Base-by-base conservation (phyloP, 1,139 yeast species). In the Pichia sp. region DNA sequence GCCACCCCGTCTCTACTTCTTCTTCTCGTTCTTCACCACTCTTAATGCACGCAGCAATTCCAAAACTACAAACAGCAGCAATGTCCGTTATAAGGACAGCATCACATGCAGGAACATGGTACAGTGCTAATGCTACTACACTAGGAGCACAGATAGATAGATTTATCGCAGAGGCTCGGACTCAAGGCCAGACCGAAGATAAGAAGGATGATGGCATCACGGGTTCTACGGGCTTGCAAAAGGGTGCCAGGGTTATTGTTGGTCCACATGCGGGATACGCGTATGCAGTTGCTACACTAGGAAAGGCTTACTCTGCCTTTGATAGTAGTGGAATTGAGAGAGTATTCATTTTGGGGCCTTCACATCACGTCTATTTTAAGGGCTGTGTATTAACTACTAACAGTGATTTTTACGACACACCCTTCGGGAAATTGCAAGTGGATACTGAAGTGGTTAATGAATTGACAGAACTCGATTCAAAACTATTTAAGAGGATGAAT, bases 61-160 rank as follows among this genome's bases (percentile, higher is more conserved):
- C n/a, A n/a, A n/a, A n/a, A n/a, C n/a, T n/a, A n/a, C n/a, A n/a
- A n/a, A n/a, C n/a, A n/a, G n/a, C n/a, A n/a, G n/a, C n/a, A n/a
- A 33, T 25, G 21, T 13, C 33, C 12, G 20, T 33, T 10, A 31
- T 34, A 6, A 46, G 60, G 41, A 40, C 49, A 7, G 94, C 95
- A 1, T 69, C 94, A 3, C 96, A 87, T 55, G 80, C 96, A 2
- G 96, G 96, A 1, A 60, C 84, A 2, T 91, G 98, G 98, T 91
- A 91, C 57, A 54, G 74, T 7, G 66, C 66, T 13, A 67, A 68
- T 39, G 12, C 14, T 11, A 19, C 13, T 16, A 6, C 8, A 13
- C 12, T 29, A 6, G 15, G 10, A 9, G 24, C 20, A 7, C 19
- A 16, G 13, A 18, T 29, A 11, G n/a, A n/a, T n/a, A n/a, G n/a